Evolutionary conservation across 163 green algal species (phyloP), one percentile per base, ranked within the genome.

Genomic region (Scenedesmus sp.): DNA sequence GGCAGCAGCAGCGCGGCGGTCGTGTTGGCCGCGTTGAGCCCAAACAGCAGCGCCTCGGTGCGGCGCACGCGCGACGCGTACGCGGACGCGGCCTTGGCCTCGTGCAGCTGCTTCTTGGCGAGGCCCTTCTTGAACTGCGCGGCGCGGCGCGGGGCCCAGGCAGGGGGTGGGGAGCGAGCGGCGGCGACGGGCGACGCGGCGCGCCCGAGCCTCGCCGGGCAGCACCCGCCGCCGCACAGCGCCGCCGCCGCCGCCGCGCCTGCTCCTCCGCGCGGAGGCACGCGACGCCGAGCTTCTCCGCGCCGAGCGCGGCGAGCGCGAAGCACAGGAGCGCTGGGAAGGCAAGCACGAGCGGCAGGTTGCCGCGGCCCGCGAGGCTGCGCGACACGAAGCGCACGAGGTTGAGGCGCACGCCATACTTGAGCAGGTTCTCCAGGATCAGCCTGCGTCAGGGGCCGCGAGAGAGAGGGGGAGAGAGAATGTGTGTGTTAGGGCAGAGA

Each of bases 371-470:
- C 53, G 42, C 57, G 47, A 75, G 67, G 51, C 65, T 63, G 64
- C 60, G 44, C 9, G 67, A 18, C 26, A 91, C 20, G 70, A 84
- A 89, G 6, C 56, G 34, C 13, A 94, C 34, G 0, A 93, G 92
- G 77, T 93, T 94, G 58, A 92, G 84, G 28, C 88, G 83, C 47
- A 94, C 67, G 10, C 94, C 92, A 75, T 98, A 97, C 86, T 97
- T 97, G 58, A 97, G 81, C 36, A 97, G 81, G 85, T 98, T 98
- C 83, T 98, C 95, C 33, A 98, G 81, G 34, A 97, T 93, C 15
- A 98, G 86, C 24, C 85, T 89, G 81, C 22, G 2, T 13, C n/a
- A n/a, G n/a, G n/a, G n/a, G n/a, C n/a, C n/a, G 31, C 29, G 36
- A 42, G 18, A 13, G 39, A 1, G 18, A 11, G 2, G n/a, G 7